These are phyloP conservation scores for Luzula sylvatica DNA, from an alignment of 176 grass and related monocot genomes.

Conservation along the genomic window DNA sequence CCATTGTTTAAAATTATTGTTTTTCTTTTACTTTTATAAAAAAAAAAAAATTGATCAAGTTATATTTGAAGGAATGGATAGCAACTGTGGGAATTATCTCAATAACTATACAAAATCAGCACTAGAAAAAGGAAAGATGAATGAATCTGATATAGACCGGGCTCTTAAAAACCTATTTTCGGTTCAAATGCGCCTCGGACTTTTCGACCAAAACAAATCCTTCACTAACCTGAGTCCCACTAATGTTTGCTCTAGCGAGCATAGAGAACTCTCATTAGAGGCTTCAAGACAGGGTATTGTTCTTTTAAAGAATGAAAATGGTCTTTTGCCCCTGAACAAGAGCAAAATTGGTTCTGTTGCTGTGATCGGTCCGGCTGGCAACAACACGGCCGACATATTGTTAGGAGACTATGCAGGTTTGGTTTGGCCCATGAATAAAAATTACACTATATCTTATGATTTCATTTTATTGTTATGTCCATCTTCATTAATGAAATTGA, in stretches of 20 bases:
- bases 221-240: conserved; percentile 36
- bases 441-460: too few relatives aligned
- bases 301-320: conserved; percentile 58
- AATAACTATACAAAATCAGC: conserved; percentile 42
- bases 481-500: background rate
- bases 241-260: conserved; percentile 44
- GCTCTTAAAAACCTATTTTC: conserved; percentile 67
- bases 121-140: conserved; percentile 48
- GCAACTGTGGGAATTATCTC: conserved; percentile 69
- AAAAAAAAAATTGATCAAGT: too few relatives aligned
- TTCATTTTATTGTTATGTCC: too few relatives aligned
- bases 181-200: conserved; percentile 58
- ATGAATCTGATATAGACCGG: conserved; percentile 56
- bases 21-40: too few relatives aligned
- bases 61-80: conserved; percentile 59
- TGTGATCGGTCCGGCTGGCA: conserved; percentile 46
- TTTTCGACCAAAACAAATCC: conserved; percentile 41
- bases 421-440: background rate
- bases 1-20: too few relatives aligned
- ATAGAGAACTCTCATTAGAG: conserved; percentile 54
- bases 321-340: conserved; percentile 55
- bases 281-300: conserved; percentile 64
- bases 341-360: conserved; percentile 29
- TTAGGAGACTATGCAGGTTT: conserved; percentile 67
- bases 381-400: conserved; percentile 35